Evolutionary conservation across 306 rosid genomes (phyloP).

Genomic region (Mimosa pudica): DNA sequence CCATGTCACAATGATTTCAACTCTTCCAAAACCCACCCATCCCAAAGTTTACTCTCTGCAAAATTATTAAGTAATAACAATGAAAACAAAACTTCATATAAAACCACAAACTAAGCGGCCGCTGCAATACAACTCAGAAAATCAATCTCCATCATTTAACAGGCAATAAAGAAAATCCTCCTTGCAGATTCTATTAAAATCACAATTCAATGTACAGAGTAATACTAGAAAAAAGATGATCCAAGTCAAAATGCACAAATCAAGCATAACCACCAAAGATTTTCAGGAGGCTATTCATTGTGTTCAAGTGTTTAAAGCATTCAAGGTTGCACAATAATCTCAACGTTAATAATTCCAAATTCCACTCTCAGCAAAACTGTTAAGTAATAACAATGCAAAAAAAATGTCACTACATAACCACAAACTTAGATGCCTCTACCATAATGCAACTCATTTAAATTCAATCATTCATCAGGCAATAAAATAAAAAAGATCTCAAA

Average conservation of each 20-base stretch:
- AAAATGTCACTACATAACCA: background rate
- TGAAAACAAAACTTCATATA: background rate
- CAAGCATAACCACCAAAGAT: too few relatives aligned
- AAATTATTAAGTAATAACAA: background rate
- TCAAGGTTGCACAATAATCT: background rate
- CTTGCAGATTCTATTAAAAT: too few relatives aligned
- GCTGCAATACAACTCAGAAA: background rate
- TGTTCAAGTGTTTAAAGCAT: background rate
- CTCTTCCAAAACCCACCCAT: background rate
- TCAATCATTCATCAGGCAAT: too few relatives aligned
- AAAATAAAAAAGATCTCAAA: too few relatives aligned
- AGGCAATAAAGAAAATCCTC: background rate
- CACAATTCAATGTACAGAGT: too few relatives aligned
- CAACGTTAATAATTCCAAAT: background rate
- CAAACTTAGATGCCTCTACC: too few relatives aligned
- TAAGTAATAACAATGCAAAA: background rate
- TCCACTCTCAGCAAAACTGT: background rate
- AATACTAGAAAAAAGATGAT: too few relatives aligned
- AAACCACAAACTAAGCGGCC: background rate
- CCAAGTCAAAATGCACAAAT: too few relatives aligned
- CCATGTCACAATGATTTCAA: background rate
- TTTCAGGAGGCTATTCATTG: background rate
- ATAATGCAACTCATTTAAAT: too few relatives aligned
- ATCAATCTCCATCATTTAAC: background rate
- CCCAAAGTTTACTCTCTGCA: background rate